These are phyloP conservation scores for Trametes polyzona DNA, from an alignment of 1,284 basidiomycete species.

Conservation along the genomic window DNA sequence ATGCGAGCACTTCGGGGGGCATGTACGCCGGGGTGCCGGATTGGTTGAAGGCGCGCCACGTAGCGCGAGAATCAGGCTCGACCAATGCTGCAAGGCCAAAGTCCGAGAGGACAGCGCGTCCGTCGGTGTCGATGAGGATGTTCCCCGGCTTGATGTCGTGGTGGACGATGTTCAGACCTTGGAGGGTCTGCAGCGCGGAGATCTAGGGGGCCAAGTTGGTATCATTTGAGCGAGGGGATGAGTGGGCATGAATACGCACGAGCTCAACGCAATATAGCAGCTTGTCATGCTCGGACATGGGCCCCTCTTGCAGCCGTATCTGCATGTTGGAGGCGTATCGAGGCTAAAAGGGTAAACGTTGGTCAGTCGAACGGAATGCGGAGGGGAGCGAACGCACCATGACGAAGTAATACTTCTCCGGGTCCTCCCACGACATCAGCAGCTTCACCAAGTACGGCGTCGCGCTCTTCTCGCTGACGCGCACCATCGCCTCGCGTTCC, in stretches of 20 bases:
- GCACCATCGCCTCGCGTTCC: conserved; percentile 15
- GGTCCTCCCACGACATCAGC: conserved; percentile 28
- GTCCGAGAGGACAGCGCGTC: conserved; percentile 58
- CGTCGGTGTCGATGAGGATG: conserved; percentile 62
- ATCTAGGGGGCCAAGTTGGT: conserved; percentile 13
- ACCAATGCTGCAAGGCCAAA: conserved; percentile 21
- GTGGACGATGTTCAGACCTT: conserved; percentile 28
- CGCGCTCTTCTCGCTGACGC: neutral
- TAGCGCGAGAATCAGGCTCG: neutral
- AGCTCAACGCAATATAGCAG: conserved; percentile 23
- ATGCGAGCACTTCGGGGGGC: conserved; percentile 62
- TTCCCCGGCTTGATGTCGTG: conserved; percentile 66
- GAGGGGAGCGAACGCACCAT: conserved; percentile 24
- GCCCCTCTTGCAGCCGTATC: neutral
- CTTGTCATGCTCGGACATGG: conserved; percentile 3
- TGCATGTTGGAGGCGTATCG: conserved; percentile 3
- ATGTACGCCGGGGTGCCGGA: conserved; percentile 76
- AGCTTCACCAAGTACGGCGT: conserved; percentile 16
- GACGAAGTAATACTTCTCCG: conserved; percentile 26
- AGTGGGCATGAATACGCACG: conserved; percentile 12
- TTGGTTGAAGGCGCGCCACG: conserved; percentile 2
- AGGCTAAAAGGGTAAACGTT: neutral
- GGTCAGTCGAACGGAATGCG: neutral
- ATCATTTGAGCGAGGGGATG: neutral
- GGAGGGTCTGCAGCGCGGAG: conserved; percentile 17